phyloP scores from a whole-genome alignment of 352 stramenopile species.

The Aphanomyces astaci region DNA sequence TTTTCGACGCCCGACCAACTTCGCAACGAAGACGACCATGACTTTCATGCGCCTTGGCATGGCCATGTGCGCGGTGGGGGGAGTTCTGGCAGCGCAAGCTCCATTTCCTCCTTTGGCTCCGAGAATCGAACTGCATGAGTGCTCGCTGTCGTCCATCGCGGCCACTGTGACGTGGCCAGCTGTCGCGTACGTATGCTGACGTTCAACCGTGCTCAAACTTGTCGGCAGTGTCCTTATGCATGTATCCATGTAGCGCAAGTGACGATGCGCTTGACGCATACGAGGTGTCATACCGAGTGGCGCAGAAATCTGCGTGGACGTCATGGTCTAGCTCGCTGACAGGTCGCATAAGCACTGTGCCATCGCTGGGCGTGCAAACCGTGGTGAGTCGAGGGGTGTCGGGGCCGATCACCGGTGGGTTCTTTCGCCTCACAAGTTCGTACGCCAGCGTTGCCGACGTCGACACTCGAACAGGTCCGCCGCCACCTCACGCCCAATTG shows the following conservation, averaged over 20 bases:
- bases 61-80: background rate
- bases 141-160: background rate
- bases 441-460: conserved; percentile 8
- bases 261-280: background rate
- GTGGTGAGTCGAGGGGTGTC: background rate
- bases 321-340: background rate
- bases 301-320: background rate
- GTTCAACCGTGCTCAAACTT: background rate
- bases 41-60: background rate
- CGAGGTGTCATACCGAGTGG: background rate
- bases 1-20: no score
- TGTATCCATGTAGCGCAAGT: background rate
- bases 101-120: background rate
- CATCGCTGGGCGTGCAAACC: conserved; percentile 1
- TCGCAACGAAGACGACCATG: background rate
- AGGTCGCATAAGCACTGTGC: background rate
- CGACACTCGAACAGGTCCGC: background rate
- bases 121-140: background rate
- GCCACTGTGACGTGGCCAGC: background rate
- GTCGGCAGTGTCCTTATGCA: background rate
- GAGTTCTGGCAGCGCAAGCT: background rate
- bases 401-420: background rate
- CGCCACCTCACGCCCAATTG: background rate
- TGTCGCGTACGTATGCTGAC: background rate
- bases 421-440: conserved; percentile 7